A percentile compares a stretch with the other conserved stretches of the same genome.
Conservation (phyloP, 176 grass and related monocot genomes). For the Triticum urartu region DNA sequence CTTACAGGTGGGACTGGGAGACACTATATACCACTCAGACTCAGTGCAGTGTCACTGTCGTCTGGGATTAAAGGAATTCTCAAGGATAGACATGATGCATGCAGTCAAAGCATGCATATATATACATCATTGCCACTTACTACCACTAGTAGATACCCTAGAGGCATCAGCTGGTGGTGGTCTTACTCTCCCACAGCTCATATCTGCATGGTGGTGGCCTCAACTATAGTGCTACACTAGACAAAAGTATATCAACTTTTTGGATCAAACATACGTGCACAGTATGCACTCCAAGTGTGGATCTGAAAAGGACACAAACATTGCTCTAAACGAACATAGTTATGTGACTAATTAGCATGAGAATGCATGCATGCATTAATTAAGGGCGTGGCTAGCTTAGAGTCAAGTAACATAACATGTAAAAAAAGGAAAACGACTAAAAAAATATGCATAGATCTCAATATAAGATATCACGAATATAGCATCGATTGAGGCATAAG, state of each 20-base stretch:
- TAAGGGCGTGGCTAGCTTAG: too few relatives aligned
- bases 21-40: background rate
- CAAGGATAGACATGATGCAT: conserved; percentile 9
- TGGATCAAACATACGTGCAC: background rate
- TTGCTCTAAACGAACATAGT: background rate
- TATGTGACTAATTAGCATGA: background rate
- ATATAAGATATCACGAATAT: too few relatives aligned
- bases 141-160: background rate
- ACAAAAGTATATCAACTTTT: conserved; percentile 36
- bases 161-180: conserved; percentile 43
- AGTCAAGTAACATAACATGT: too few relatives aligned
- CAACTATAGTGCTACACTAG: conserved; percentile 40
- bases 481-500: too few relatives aligned
- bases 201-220: conserved; percentile 32
- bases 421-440: too few relatives aligned
- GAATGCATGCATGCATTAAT: background rate
- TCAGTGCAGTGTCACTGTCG: conserved; percentile 7
- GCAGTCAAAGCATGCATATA: background rate
- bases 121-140: conserved; percentile 19
- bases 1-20: background rate
- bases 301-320: background rate
- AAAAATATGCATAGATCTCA: too few relatives aligned
- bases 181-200: conserved; percentile 19
- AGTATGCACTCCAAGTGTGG: background rate
- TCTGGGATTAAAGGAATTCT: conserved; percentile 20